Conservation (phyloP, 2,329 filamentous ascomycete species). For the Oidium heveae region DNA sequence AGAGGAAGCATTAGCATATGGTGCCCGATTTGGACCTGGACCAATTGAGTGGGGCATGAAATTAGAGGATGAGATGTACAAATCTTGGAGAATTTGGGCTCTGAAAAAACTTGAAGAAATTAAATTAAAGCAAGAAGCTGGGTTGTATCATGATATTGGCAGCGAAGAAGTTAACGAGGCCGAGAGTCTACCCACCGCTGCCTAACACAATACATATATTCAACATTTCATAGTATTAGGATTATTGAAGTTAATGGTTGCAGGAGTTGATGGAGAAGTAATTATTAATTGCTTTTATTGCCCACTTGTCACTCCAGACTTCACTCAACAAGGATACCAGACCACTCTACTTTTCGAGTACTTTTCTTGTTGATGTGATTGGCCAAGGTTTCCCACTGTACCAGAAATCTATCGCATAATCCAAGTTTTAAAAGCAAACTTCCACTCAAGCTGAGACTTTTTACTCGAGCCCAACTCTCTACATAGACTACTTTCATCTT, state of each 20-base stretch:
- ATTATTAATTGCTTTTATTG: no score
- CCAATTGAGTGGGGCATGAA: slow-evolving; percentile 54
- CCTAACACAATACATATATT: background rate
- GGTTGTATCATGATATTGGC: slow-evolving; percentile 19
- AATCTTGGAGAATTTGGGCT: slow-evolving; percentile 72
- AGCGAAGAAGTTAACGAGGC: slow-evolving; percentile 6
- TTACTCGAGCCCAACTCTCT: slow-evolving; percentile 78
- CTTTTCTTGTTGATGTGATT: slow-evolving; percentile 7
- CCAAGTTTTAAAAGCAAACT: slow-evolving; percentile 37
- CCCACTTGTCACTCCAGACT: background rate
- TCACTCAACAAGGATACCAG: slow-evolving; percentile 13
- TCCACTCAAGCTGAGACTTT: slow-evolving; percentile 61
- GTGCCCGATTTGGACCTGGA: slow-evolving; percentile 68
- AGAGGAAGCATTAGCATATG: slow-evolving; percentile 67
- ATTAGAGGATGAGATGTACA: slow-evolving; percentile 56
- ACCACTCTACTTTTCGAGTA: slow-evolving; percentile 10
- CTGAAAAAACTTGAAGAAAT: slow-evolving; percentile 19
- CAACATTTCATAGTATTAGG: background rate
- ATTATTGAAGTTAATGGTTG: background rate
- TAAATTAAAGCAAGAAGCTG: slow-evolving; percentile 18
- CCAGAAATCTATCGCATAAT: slow-evolving; percentile 53
- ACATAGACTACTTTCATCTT: slow-evolving; percentile 59
- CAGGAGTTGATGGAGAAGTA: no score
- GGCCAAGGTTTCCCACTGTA: slow-evolving; percentile 42
- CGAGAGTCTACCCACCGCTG: background rate